Conservation (phyloP, 2,329 filamentous ascomycete species). For the Thelonectria rubi region DNA sequence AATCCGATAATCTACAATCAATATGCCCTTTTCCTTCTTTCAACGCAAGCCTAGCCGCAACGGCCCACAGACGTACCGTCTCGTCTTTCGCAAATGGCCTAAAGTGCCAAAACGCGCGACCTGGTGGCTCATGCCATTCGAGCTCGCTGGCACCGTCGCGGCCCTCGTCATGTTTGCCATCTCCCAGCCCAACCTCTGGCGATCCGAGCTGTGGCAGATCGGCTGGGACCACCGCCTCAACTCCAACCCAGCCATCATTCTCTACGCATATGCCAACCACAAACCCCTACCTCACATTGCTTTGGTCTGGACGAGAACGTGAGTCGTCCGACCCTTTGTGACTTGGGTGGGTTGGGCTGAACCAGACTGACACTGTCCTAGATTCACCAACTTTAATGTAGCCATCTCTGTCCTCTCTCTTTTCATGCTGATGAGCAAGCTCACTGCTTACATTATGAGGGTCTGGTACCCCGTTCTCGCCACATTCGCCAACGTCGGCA, state of each 20-base stretch:
- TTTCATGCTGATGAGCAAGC: conserved; percentile 78
- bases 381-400: conserved; percentile 79
- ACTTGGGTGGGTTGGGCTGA: not conserved
- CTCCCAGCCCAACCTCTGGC: conserved; percentile 76
- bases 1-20: conserved; percentile 3
- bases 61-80: conserved; percentile 53
- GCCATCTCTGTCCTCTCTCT: conserved; percentile 79
- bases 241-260: conserved; percentile 72
- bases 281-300: conserved; percentile 68
- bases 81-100: conserved; percentile 68
- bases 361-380: conserved; percentile 45
- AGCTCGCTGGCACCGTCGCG: conserved; percentile 72
- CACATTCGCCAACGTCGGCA: conserved; percentile 63
- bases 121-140: conserved; percentile 71
- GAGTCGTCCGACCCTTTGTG: conserved; percentile 51
- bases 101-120: conserved; percentile 60
- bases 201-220: conserved; percentile 76
- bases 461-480: conserved; percentile 74
- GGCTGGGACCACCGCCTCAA: conserved; percentile 77
- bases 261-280: conserved; percentile 80
- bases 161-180: conserved; percentile 77
- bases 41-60: conserved; percentile 30
- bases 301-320: conserved; percentile 79
- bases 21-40: conserved; percentile 40
- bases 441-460: conserved; percentile 74